These are phyloP conservation scores for Cyberlindnera maclurae DNA, from an alignment of 805 yeast genomes.

Conservation along the genomic window DNA sequence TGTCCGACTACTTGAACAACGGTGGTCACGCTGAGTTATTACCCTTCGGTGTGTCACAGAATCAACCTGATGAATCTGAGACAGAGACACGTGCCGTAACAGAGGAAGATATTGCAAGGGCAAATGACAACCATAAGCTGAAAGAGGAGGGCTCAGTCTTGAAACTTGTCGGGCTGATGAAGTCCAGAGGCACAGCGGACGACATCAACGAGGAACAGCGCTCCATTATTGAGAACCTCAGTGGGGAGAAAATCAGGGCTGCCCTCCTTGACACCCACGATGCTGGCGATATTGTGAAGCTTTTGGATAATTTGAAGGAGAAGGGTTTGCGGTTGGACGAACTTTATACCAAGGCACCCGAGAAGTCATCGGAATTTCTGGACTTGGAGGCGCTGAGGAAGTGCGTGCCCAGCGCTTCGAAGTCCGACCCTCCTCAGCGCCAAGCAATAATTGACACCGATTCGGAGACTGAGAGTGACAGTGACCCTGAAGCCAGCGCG, in stretches of 20 bases:
- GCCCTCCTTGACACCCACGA: constrained; percentile 30
- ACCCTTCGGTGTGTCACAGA: constrained; percentile 29
- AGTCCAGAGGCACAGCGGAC: constrained; percentile 10
- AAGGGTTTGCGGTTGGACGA: constrained; percentile 34
- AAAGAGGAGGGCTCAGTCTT: constrained; percentile 22
- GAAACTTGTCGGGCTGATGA: constrained; percentile 14
- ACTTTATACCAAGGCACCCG: constrained; percentile 21
- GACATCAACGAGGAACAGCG: constrained; percentile 20
- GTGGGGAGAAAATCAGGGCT: constrained; percentile 32
- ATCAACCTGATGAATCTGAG: constrained; percentile 19
- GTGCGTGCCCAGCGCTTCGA: constrained; percentile 9
- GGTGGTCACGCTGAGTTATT: constrained; percentile 29
- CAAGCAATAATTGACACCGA: constrained; percentile 5
- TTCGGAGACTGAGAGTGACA: constrained; percentile 7
- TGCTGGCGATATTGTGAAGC: constrained; percentile 30
- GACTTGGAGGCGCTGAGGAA: constrained; percentile 18
- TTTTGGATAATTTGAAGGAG: constrained; percentile 32
- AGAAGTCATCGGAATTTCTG: neutral
- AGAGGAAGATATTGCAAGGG: constrained; percentile 4
- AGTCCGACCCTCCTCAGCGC: constrained; percentile 1
- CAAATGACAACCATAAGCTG: constrained; percentile 14
- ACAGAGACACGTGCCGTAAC: neutral
- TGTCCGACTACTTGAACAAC: constrained; percentile 22
- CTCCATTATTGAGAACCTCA: constrained; percentile 20
- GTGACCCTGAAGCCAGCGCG: constrained; percentile 1